Base-by-base conservation (phyloP, 78 protist species). In the Salpingoeca rosetta region DNA sequence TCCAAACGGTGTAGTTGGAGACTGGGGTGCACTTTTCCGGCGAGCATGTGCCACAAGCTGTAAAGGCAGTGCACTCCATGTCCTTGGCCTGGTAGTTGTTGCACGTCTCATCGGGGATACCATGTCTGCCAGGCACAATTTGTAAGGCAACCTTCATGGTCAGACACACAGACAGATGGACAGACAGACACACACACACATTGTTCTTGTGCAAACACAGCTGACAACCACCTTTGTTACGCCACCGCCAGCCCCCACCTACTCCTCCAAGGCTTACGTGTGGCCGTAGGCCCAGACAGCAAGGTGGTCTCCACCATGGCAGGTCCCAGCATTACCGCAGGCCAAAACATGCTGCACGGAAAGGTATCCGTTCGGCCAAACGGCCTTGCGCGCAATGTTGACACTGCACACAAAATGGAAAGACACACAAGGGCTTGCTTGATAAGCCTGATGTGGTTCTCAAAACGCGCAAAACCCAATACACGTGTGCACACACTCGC, bases 61-160 rank as follows among this genome's bases (percentile, higher is more conserved):
- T 72, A 11, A 83, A 51, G 44, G 7, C 31, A 24, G 44, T 43
- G 85, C 87, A 84, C 28, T n/a, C 42, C 65, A 26, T 36, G 75
- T 84, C 82, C 82, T 75, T 84, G 81, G 81, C 82, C 76, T 41
- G 81, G 76, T 85, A 85, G 82, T 25, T 42, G 38, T 85, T 80
- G 84, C 88, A 85, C 36, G 88, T 85, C 31, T 41, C 82, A 27
- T 85, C 88, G 31, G 83, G 83, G 17, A 85, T 73, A 24, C 85
- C 85, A 24, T 3, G n/a, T n/a, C n/a, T n/a, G n/a, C n/a, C n/a
- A n/a, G n/a, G n/a, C n/a, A n/a, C n/a, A 28, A 12, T 65, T 82
- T 56, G 11, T 56, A 11, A 11, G 72, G 72, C 22, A 56, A 11
- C 11, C 72, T 56, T 22, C 11, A 11, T 56, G 11, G 72, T 56